Percentiles rank a stretch among this genome's conserved stretches.
phyloP scores from a whole-genome alignment of 2,329 filamentous ascomycete species.

The Aspergillus ruber region DNA sequence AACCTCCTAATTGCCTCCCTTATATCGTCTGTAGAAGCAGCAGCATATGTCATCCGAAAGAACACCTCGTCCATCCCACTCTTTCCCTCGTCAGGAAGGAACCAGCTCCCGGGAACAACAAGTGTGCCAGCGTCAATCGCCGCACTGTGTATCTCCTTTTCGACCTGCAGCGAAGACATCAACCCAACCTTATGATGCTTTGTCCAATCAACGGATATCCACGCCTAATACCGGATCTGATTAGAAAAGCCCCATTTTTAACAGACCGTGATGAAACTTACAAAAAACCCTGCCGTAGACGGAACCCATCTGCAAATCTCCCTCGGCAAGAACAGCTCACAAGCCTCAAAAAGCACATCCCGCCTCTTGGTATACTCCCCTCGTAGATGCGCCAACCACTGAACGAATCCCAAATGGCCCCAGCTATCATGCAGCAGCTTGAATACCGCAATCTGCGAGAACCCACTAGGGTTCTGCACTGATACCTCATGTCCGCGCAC shows the following conservation, averaged over 20 bases:
- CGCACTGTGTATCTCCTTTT: background rate
- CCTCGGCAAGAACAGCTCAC: background rate
- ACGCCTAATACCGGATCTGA: background rate
- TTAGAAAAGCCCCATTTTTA: background rate
- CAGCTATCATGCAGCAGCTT: constrained; percentile 45
- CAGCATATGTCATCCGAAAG: too few species aligned
- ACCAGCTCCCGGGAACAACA: background rate
- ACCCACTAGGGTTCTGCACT: constrained; percentile 81
- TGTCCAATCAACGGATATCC: background rate
- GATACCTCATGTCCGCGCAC: constrained; percentile 66
- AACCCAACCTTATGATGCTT: background rate
- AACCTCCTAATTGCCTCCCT: too few species aligned
- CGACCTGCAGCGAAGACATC: background rate
- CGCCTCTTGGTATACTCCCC: background rate
- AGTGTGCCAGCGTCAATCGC: background rate
- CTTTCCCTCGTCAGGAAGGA: background rate
- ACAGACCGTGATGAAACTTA: background rate
- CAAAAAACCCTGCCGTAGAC: background rate
- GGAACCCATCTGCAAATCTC: background rate
- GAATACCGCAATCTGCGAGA: constrained; percentile 77
- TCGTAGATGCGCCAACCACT: background rate
- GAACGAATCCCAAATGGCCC: background rate
- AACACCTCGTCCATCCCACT: too few species aligned
- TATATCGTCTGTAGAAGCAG: too few species aligned
- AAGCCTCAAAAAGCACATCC: background rate